A percentile compares a stretch with the other conserved stretches of the same genome.
phyloP scores from a whole-genome alignment of 2,329 filamentous ascomycete genomes.

The Fusarium nisikadoi region DNA sequence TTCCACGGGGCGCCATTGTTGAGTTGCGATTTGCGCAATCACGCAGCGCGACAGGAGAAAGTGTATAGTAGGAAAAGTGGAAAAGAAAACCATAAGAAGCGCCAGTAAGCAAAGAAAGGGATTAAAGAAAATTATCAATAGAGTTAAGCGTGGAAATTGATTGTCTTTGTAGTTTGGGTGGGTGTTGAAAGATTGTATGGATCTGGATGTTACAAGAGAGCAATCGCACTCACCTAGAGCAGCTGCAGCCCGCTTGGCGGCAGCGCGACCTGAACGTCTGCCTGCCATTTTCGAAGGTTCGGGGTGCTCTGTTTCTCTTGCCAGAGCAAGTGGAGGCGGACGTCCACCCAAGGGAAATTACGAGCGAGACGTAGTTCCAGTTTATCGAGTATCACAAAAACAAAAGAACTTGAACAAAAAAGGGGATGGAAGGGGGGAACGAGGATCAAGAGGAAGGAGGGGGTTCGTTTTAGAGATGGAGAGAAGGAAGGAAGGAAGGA shows the following conservation, averaged over 20 bases:
- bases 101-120: neutral
- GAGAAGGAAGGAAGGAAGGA: constrained; percentile 13
- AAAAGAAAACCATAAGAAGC: neutral
- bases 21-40: constrained; percentile 9
- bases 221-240: constrained; percentile 59
- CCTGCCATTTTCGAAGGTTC: constrained; percentile 49
- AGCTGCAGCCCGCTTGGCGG: constrained; percentile 63
- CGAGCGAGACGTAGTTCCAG: constrained; percentile 20
- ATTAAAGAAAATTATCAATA: neutral
- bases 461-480: constrained; percentile 16
- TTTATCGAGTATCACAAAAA: constrained; percentile 30
- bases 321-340: constrained; percentile 27
- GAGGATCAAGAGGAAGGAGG: constrained; percentile 8
- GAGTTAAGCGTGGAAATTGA: neutral
- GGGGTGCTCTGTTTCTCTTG: constrained; percentile 6
- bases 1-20: constrained; percentile 45
- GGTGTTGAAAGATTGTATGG: constrained; percentile 17
- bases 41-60: constrained; percentile 14
- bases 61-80: neutral
- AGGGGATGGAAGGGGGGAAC: constrained; percentile 1
- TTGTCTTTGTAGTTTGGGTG: constrained; percentile 3
- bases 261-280: constrained; percentile 63
- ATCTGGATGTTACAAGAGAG: constrained; percentile 11
- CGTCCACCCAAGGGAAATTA: constrained; percentile 29
- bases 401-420: constrained; percentile 9